These are phyloP conservation scores for Rhynchosporium graminicola DNA, from an alignment of 2,329 filamentous ascomycete genomes.

Conservation along the genomic window DNA sequence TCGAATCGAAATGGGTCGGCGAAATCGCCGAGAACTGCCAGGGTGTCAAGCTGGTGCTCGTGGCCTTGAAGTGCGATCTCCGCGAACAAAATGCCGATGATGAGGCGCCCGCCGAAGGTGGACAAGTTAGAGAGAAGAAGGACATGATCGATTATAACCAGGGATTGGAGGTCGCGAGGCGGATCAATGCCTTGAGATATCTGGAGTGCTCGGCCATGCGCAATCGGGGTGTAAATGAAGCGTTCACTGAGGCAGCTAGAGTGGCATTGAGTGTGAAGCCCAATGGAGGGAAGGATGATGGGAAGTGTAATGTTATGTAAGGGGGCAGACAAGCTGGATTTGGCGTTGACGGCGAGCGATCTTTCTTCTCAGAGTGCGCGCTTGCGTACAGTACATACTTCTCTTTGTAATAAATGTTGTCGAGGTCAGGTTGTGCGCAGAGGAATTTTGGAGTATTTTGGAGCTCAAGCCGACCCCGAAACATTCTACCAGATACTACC, in stretches of 20 bases:
- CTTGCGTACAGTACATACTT: constrained; percentile 24
- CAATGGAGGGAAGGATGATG: constrained; percentile 57
- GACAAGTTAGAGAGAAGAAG: constrained; percentile 59
- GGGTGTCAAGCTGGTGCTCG: constrained; percentile 89
- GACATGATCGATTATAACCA: constrained; percentile 87
- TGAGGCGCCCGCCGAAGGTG: constrained; percentile 48
- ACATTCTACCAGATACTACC: background rate
- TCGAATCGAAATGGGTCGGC: constrained; percentile 96
- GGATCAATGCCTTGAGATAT: constrained; percentile 90
- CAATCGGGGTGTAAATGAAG: constrained; percentile 97
- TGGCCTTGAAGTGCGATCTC: constrained; percentile 95
- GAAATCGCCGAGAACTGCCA: constrained; percentile 98
- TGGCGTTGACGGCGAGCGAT: constrained; percentile 27
- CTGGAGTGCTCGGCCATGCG: constrained; percentile 98
- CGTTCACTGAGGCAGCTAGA: constrained; percentile 95
- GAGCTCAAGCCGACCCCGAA: background rate
- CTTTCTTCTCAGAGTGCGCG: constrained; percentile 8
- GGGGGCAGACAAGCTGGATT: constrained; percentile 15
- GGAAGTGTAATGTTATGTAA: constrained; percentile 63
- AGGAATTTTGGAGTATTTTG: background rate
- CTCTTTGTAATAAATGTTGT: constrained; percentile 7
- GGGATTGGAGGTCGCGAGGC: constrained; percentile 85
- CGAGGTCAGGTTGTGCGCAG: background rate
- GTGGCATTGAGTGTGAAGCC: constrained; percentile 79
- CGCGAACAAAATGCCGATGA: constrained; percentile 72